A percentile compares a stretch with the other conserved stretches of the same genome.
Conservation (phyloP, 192 early-diverging fungal species). For the Mortierella antarctica region DNA sequence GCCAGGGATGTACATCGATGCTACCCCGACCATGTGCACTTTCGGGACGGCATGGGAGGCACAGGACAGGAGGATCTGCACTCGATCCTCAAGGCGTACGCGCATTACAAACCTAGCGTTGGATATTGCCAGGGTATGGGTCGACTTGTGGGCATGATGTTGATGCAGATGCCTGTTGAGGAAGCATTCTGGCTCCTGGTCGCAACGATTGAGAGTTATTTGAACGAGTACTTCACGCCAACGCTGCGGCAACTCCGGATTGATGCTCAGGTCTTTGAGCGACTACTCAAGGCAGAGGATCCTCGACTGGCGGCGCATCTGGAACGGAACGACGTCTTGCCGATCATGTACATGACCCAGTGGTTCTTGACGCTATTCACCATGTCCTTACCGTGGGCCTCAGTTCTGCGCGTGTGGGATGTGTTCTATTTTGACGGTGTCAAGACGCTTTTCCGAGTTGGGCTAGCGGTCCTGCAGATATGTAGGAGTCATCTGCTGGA, state of each 20-base stretch:
- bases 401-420: conserved; percentile 93
- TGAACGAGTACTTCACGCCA: conserved; percentile 82
- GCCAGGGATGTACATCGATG: conserved; percentile 91
- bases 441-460: conserved; percentile 86
- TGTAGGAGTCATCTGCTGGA: conserved; percentile 72
- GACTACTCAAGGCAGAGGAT: conserved; percentile 74
- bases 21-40: conserved; percentile 90
- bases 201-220: conserved; percentile 74
- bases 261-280: conserved; percentile 86
- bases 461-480: conserved; percentile 78
- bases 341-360: conserved; percentile 90
- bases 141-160: conserved; percentile 87
- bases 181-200: conserved; percentile 92
- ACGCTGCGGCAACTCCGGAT: conserved; percentile 78
- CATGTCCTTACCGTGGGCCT: conserved; percentile 85
- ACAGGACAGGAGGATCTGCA: conserved; percentile 82
- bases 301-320: conserved; percentile 76
- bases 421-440: conserved; percentile 87
- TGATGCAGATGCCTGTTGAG: conserved; percentile 89
- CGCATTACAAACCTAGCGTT: conserved; percentile 83
- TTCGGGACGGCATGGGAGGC: conserved; percentile 70
- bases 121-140: conserved; percentile 99
- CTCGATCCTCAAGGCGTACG: conserved; percentile 86
- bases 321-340: conserved; percentile 79
- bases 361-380: conserved; percentile 97